Conservation (phyloP, 139 green algal genomes). For the Bryopsis sp. region DNA sequence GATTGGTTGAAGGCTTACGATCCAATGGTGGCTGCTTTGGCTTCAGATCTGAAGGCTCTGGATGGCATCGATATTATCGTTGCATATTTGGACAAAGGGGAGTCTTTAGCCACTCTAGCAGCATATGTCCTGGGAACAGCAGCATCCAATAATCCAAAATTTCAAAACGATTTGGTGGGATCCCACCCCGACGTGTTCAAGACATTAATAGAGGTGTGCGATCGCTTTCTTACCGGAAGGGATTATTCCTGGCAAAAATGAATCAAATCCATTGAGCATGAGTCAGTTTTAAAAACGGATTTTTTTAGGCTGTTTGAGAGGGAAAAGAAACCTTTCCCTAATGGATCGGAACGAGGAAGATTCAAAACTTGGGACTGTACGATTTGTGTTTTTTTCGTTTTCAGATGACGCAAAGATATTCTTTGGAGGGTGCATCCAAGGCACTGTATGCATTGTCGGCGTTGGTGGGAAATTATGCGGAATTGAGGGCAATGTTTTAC, state of each 20-base stretch:
- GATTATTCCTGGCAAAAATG: background rate
- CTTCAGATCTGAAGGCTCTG: conserved; percentile 11
- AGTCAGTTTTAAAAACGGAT: background rate
- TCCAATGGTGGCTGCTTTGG: background rate
- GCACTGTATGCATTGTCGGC: conserved; percentile 3
- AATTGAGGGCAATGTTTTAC: background rate
- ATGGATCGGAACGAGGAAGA: too few species aligned
- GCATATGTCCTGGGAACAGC: background rate
- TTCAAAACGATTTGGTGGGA: background rate
- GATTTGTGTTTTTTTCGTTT: too few species aligned
- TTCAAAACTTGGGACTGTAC: too few species aligned
- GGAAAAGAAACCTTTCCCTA: too few species aligned
- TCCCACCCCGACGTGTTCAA: background rate
- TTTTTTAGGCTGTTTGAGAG: background rate
- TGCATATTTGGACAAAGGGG: background rate
- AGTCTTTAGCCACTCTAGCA: background rate
- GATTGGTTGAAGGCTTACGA: background rate
- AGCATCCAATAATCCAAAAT: conserved; percentile 9
- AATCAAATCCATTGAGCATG: too few species aligned
- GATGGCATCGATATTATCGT: conserved; percentile 1
- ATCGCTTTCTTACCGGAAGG: background rate
- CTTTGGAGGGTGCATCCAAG: background rate
- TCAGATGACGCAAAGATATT: too few species aligned
- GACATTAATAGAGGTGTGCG: background rate
- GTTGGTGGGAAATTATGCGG: background rate